phyloP scores from a whole-genome alignment of 1,139 yeast species.

The Sugiyamaella japonica region DNA sequence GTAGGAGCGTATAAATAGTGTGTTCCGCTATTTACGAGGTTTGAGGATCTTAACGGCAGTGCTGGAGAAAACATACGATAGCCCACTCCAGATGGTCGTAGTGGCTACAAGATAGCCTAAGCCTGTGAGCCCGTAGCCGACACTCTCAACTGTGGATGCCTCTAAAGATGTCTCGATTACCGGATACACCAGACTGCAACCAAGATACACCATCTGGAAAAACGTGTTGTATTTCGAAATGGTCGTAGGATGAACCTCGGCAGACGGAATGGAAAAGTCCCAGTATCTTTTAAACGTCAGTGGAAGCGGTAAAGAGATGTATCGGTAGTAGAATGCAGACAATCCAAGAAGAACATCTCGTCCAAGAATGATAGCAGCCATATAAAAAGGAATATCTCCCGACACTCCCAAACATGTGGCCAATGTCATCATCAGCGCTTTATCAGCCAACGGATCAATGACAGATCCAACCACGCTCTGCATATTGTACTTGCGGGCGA shows the following conservation, averaged over 20 bases:
- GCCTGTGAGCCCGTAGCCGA: constrained; percentile 32
- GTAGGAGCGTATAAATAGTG: neutral
- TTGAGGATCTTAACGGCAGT: constrained; percentile 58
- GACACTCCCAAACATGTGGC: constrained; percentile 73
- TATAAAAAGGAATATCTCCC: constrained; percentile 56
- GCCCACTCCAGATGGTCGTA: constrained; percentile 79
- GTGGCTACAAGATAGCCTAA: constrained; percentile 65
- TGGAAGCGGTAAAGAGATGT: constrained; percentile 71
- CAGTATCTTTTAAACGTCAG: constrained; percentile 69
- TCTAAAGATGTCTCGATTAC: constrained; percentile 46
- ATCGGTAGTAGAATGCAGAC: constrained; percentile 75
- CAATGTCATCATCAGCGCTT: constrained; percentile 81
- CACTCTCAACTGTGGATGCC: constrained; percentile 28
- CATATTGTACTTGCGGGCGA: constrained; percentile 79
- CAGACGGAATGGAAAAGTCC: constrained; percentile 79
- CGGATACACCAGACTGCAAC: constrained; percentile 68
- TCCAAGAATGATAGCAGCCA: constrained; percentile 78
- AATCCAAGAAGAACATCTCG: constrained; percentile 75
- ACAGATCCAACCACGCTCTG: constrained; percentile 86
- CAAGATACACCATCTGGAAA: constrained; percentile 88
- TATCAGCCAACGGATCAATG: constrained; percentile 95
- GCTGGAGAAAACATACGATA: constrained; percentile 68
- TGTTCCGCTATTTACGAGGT: constrained; percentile 1
- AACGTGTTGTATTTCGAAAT: constrained; percentile 88
- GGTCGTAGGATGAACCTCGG: constrained; percentile 85